Evolutionary conservation across 2,329 filamentous ascomycete genomes (phyloP).

Genomic region (Botrytis paeoniae): DNA sequence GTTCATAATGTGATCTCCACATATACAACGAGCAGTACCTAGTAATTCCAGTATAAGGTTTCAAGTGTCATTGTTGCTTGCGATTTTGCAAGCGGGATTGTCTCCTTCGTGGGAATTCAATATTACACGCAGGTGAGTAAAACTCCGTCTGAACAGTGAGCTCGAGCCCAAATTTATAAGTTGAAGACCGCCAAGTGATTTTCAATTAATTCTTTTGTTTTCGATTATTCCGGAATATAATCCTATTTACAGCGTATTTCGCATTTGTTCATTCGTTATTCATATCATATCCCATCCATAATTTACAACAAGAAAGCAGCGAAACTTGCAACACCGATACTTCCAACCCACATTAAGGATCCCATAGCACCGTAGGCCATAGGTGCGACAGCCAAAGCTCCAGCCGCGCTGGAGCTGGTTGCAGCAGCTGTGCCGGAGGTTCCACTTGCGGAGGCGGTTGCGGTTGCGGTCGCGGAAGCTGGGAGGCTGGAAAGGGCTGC

Average conservation of each 20-base stretch:
- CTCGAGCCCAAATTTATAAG: no score
- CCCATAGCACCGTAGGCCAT: conserved; percentile 19
- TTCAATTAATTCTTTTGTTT: not conserved
- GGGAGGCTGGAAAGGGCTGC: conserved; percentile 24
- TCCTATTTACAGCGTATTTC: not conserved
- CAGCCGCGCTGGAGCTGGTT: conserved; percentile 16
- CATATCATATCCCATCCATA: conserved; percentile 7
- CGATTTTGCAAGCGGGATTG: not conserved
- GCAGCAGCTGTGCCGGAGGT: conserved; percentile 8
- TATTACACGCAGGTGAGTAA: not conserved
- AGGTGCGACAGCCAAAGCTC: conserved; percentile 15
- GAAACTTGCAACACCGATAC: conserved; percentile 23
- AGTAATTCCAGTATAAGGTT: not conserved
- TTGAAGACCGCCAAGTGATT: not conserved
- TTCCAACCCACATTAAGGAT: conserved; percentile 22
- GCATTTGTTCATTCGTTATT: conserved; percentile 4
- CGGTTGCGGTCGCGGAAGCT: conserved; percentile 18
- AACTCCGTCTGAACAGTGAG: not conserved
- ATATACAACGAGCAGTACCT: not conserved
- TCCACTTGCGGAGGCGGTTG: not conserved
- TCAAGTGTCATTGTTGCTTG: not conserved
- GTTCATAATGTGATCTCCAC: not conserved
- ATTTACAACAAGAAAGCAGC: conserved; percentile 24
- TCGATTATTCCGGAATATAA: not conserved
- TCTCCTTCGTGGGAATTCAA: not conserved